These are phyloP conservation scores for Amauroascus niger DNA, from an alignment of 2,329 filamentous ascomycete genomes.

Conservation along the genomic window DNA sequence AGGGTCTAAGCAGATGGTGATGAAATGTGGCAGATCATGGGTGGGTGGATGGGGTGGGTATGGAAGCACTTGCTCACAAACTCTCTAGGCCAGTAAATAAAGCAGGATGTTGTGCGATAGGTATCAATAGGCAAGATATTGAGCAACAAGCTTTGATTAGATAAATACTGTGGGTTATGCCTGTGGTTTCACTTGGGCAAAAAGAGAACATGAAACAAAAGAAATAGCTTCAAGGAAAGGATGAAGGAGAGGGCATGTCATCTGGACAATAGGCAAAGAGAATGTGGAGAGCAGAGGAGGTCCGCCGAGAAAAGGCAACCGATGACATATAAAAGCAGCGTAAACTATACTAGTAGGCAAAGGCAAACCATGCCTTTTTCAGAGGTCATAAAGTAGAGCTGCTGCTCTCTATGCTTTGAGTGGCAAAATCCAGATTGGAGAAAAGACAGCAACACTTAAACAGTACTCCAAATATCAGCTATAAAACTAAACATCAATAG, in stretches of 20 bases:
- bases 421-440: neutral
- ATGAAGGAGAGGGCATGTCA: neutral
- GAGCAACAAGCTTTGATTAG: neutral
- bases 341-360: neutral
- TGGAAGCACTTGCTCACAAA: neutral
- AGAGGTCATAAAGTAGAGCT: neutral
- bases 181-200: neutral
- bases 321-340: neutral
- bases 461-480: constrained; percentile 7
- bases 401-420: constrained; percentile 4
- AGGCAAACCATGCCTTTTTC: neutral
- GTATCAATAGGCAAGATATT: neutral
- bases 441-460: neutral
- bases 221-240: neutral
- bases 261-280: neutral
- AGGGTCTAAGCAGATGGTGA: neutral
- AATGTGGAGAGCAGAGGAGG: neutral
- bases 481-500: neutral
- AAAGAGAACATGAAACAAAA: neutral
- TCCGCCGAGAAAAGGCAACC: neutral
- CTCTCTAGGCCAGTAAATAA: neutral
- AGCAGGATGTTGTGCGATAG: neutral
- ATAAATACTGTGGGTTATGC: neutral
- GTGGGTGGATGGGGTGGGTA: neutral
- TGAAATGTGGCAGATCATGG: neutral